Base-by-base conservation (phyloP, 2,329 filamentous ascomycete species). In the Penicillium polonicum region DNA sequence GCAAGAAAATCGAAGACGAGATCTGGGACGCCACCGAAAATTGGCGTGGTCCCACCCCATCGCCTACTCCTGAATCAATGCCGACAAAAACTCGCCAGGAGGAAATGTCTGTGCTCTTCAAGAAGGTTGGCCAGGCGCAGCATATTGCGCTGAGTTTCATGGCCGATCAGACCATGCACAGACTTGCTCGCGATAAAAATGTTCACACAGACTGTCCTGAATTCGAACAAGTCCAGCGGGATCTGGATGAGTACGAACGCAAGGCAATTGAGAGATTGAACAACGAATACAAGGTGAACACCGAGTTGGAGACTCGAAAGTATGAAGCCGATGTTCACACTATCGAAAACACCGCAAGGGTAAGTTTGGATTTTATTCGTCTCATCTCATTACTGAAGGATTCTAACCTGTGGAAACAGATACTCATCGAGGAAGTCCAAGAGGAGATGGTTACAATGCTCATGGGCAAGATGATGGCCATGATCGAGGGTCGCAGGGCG, bases 51-150 rank as follows among this genome's bases (percentile, higher is more conserved):
- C 68, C 67, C 21, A 73, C 74, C 17, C 72, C 74, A 17, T 74
- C 73, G 2, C 72, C 73, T 6, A 71, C 66, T 60, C 69, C 70
- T 55, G 64, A 70, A 39, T 71, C 75, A 39, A 68, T 75, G 61
- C 70, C 72, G 36, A 69, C 78, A 25, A 72, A 74, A 53, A 69
- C 74, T 42, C 73, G 78, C 10, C 75, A 79, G 64, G 72, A 72
- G 17, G 75, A 79, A 58, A 58, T 80, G 38, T 74, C 76, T 43
- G 69, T 70, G 29, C 70, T 74, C 9, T 80, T 76, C 60, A 76
- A 73, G 57, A 72, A 70, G 49, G 70, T 80, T 13, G 76, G 74
- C 27, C 67, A 71, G 23, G 74, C 72, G 5, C 78, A 80, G 57
- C 66, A 72, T 49, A 61, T 77, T 31, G 73, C 77, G 13, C 65